Percentiles rank a stretch among this genome's conserved stretches.
Conservation (phyloP, 495 filamentous ascomycete species). For the Entonaema liquescens region DNA sequence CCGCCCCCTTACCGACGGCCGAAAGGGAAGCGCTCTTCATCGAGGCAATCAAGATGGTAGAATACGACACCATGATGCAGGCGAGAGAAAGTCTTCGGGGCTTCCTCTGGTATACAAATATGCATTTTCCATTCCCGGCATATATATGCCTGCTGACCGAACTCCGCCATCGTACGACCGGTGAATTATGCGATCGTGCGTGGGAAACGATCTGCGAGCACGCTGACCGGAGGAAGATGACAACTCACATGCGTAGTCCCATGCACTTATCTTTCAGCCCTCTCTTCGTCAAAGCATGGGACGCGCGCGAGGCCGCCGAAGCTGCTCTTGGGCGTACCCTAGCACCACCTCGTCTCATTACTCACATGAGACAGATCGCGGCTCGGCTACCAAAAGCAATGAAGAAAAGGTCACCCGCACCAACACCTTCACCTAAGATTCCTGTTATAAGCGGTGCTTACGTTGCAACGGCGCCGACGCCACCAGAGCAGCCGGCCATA, state of each 20-base stretch:
- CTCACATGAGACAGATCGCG: conserved; percentile 50
- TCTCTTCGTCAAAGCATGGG: conserved; percentile 64
- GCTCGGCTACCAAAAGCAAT: conserved; percentile 35
- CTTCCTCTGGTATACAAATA: conserved; percentile 62
- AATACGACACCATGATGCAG: conserved; percentile 62
- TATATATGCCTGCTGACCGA: conserved; percentile 63
- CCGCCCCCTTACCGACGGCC: conserved; percentile 41
- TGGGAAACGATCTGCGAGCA: conserved; percentile 61
- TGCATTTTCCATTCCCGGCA: conserved; percentile 62
- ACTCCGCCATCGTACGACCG: conserved; percentile 56
- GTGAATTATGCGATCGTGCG: conserved; percentile 61
- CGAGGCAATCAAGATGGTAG: conserved; percentile 60
- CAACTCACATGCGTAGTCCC: conserved; percentile 54
- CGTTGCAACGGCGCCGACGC: conserved; percentile 26
- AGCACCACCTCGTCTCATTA: conserved; percentile 53
- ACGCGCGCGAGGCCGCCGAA: conserved; percentile 57
- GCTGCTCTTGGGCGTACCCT: conserved; percentile 50
- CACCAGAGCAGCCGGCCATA: conserved; percentile 24
- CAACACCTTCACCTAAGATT: conserved; percentile 46
- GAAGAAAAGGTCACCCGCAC: conserved; percentile 37
- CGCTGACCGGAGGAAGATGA: conserved; percentile 56
- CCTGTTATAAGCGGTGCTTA: conserved; percentile 40
- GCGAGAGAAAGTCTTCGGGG: conserved; percentile 53
- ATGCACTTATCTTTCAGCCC: conserved; percentile 61
- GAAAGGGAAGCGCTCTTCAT: conserved; percentile 58